Conservation (phyloP, 1,139 yeast genomes). For the Yamadazyma kanchanaburiensis region DNA sequence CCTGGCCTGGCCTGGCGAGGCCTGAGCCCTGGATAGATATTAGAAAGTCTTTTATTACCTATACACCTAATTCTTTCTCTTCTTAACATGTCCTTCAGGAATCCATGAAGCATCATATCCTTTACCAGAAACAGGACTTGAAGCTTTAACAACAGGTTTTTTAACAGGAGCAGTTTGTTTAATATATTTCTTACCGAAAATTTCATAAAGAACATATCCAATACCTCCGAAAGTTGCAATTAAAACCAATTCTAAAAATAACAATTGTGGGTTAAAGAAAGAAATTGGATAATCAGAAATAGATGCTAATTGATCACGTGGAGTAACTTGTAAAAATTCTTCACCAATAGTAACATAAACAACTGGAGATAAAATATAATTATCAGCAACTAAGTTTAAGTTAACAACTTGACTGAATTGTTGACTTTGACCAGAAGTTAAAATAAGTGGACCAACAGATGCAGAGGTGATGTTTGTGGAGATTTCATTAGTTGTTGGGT, state of each 20-base stretch:
- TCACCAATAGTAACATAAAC: constrained; percentile 48
- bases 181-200: constrained; percentile 43
- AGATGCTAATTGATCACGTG: constrained; percentile 54
- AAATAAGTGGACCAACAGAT: constrained; percentile 58
- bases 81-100: constrained; percentile 33
- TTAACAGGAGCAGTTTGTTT: constrained; percentile 35
- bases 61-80: constrained; percentile 24
- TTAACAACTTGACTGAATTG: constrained; percentile 53
- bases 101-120: constrained; percentile 34
- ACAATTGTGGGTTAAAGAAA: constrained; percentile 67
- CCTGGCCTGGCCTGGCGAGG: too few relatives aligned
- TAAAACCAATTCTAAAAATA: constrained; percentile 58
- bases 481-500: constrained; percentile 49
- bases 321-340: constrained; percentile 52
- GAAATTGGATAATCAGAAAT: constrained; percentile 69
- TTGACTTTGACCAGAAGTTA: constrained; percentile 48
- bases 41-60: too few relatives aligned
- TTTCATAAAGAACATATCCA: constrained; percentile 45
- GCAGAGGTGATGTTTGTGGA: constrained; percentile 64
- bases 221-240: constrained; percentile 47
- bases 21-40: too few relatives aligned
- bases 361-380: constrained; percentile 61
- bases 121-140: constrained; percentile 21
- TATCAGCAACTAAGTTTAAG: constrained; percentile 54
- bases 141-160: constrained; percentile 7